Evolutionary conservation across 495 filamentous ascomycete species (phyloP), one percentile per base, ranked within the genome.

Genomic region (Tuber melanosporum): DNA sequence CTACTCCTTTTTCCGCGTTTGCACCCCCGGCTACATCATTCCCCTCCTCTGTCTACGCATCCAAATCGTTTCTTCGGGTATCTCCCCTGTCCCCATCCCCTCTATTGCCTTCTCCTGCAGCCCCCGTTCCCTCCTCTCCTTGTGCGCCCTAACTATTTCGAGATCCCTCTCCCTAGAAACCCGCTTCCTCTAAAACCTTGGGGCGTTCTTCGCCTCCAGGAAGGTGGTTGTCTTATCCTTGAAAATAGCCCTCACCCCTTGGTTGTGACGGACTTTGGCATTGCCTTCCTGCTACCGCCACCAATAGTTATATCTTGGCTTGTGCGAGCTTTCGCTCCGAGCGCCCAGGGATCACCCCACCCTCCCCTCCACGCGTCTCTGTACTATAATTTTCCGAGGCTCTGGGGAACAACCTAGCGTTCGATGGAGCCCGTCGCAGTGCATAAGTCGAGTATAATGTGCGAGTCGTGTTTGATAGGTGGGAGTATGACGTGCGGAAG

Each of bases 111-210:
- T 49, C 52, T 39, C 49, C 22, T 57, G 74, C 26, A 71, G 78
- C 49, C 74, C 32, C 75, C 79, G 84, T 75, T 80, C 80, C 79
- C 82, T 82, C 82, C 85, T 85, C 75, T 84, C 84, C 69, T 81
- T 81, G 43, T 85, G 83, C 73, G 83, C 83, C 74, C 82, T 84
- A 41, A 82, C 84, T 45, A 80, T 81, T 44, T 83, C 84, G 72
- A 14, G 44, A 49, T 79, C 78, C 76, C 83, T 79, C 74, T 80
- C 79, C 78, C 79, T 83, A 78, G 82, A 47, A 19, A 46, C 62
- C 66, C 74, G 26, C 26, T 43, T 66, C 41, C 43, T 69, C 78
- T 82, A 5, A 39, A 49, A 4, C 47, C 47, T 1, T 49, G 47
- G 5, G 4, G 17, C 19, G 19, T 49, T 49, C 19, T 49, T 49